These are phyloP conservation scores for Cordyceps cicadae DNA, from an alignment of 2,329 filamentous ascomycete species.

Conservation along the genomic window DNA sequence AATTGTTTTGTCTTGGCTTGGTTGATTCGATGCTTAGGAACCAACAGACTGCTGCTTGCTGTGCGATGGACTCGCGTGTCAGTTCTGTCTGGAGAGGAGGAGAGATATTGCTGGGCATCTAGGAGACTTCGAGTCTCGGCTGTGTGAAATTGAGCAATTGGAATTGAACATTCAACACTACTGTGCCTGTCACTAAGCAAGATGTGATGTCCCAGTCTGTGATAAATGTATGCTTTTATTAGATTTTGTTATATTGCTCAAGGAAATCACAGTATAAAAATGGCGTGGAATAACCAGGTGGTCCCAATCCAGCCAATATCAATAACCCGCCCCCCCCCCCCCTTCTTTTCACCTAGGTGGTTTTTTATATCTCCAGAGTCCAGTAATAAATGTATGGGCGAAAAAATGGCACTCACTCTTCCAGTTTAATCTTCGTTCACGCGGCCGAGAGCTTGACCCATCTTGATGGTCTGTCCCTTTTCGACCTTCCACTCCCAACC, in stretches of 20 bases:
- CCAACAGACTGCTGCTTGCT: neutral
- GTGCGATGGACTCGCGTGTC: neutral
- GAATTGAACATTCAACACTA: neutral
- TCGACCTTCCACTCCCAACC: constrained; percentile 84
- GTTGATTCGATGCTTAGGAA: neutral
- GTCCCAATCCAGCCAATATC: no score
- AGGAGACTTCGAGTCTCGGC: neutral
- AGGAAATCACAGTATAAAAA: neutral
- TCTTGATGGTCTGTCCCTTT: constrained; percentile 79
- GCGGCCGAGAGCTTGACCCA: constrained; percentile 77
- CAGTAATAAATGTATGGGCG: neutral
- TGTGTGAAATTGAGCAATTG: neutral
- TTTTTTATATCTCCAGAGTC: neutral
- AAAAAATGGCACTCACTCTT: no score
- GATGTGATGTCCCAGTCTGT: no score
- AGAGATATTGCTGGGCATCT: neutral
- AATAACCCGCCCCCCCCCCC: neutral
- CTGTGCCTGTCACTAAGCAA: no score
- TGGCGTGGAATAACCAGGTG: neutral
- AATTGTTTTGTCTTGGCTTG: neutral
- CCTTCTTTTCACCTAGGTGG: constrained; percentile 28
- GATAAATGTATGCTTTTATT: no score
- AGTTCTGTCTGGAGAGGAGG: neutral
- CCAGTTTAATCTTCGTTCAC: constrained; percentile 45
- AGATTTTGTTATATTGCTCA: neutral